A percentile compares a stretch with the other conserved stretches of the same genome.
phyloP scores from a whole-genome alignment of 306 rosid species.

The Geum urbanum region DNA sequence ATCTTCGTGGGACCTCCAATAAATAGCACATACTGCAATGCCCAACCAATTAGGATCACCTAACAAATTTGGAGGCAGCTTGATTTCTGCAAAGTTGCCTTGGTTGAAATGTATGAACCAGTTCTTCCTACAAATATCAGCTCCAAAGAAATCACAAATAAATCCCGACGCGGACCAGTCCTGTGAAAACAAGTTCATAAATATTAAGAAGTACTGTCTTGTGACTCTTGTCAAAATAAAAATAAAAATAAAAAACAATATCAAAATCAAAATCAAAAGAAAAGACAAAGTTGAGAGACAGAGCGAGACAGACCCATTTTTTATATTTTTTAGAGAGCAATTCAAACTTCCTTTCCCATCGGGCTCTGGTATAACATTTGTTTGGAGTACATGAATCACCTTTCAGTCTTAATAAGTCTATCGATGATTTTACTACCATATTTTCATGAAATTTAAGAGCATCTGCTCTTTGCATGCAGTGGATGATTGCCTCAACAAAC shows the following conservation, averaged over 20 bases:
- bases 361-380: background rate
- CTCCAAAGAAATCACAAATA: background rate
- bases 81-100: constrained; percentile 8
- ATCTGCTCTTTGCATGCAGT: background rate
- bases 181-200: background rate
- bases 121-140: background rate
- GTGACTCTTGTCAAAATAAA: too few relatives aligned
- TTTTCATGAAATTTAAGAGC: background rate
- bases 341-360: background rate
- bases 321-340: background rate
- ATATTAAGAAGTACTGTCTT: too few relatives aligned
- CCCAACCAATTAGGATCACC: constrained; percentile 11
- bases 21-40: background rate
- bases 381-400: background rate
- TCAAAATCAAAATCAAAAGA: too few relatives aligned
- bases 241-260: too few relatives aligned
- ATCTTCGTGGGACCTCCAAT: background rate
- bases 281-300: too few relatives aligned
- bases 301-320: background rate
- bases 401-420: background rate
- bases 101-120: background rate
- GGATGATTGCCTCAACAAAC: background rate
- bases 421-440: background rate
- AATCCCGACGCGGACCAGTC: background rate
- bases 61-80: background rate